Percentiles rank a stretch among this genome's conserved stretches.
Conservation (phyloP, 306 rosid species). For the Pyrus pyrifolia region DNA sequence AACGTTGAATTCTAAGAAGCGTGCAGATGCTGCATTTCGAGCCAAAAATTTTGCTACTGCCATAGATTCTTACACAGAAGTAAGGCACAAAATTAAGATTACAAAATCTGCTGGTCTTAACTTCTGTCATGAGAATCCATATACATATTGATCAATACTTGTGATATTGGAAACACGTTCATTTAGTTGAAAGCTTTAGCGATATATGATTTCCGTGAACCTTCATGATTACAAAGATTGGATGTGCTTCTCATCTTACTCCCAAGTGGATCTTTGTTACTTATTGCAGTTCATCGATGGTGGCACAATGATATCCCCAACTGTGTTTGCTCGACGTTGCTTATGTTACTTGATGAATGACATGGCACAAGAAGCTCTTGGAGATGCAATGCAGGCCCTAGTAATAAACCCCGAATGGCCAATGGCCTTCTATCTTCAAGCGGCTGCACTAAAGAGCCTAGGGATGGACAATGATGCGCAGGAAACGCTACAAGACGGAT, state of each 20-base stretch:
- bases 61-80: slow-evolving; percentile 74
- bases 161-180: neutral
- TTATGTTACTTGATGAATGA: slow-evolving; percentile 85
- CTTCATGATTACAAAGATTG: neutral
- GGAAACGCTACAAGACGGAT: slow-evolving; percentile 89
- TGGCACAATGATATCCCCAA: slow-evolving; percentile 93
- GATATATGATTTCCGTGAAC: neutral
- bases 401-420: slow-evolving; percentile 82
- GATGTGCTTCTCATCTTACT: neutral
- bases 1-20: slow-evolving; percentile 84
- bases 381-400: slow-evolving; percentile 98
- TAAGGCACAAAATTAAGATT: slow-evolving; percentile 32
- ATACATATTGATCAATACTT: slow-evolving; percentile 7
- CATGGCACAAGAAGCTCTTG: slow-evolving; percentile 93
- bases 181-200: neutral
- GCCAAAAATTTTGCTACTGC: slow-evolving; percentile 65
- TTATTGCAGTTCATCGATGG: slow-evolving; percentile 73
- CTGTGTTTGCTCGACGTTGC: slow-evolving; percentile 83
- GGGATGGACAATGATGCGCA: slow-evolving; percentile 96
- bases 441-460: slow-evolving; percentile 79
- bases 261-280: neutral
- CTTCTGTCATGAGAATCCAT: slow-evolving; percentile 2
- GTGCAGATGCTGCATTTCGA: slow-evolving; percentile 81
- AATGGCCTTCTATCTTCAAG: slow-evolving; percentile 89
- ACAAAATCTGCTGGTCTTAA: neutral